Percentiles rank a stretch among this genome's conserved stretches.
phyloP scores from a whole-genome alignment of 257 asterid genomes.

The Solanum phureja region DNA sequence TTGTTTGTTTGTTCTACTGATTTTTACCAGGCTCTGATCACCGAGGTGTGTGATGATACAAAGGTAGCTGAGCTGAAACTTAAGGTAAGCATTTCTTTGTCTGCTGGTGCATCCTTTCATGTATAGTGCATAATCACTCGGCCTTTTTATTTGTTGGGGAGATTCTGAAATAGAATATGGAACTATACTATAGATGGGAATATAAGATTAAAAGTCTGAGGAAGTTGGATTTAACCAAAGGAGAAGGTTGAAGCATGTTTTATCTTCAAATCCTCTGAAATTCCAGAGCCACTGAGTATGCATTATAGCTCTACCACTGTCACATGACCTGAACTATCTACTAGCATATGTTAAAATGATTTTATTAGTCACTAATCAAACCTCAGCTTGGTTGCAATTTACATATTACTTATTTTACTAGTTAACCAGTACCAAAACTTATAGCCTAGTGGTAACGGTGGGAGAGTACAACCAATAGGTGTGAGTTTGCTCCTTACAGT shows the following conservation, averaged over 20 bases:
- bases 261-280: neutral
- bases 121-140: neutral
- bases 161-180: neutral
- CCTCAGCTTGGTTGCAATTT: neutral
- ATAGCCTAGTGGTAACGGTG: neutral
- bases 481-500: neutral
- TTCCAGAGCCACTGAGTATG: neutral
- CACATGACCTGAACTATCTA: neutral
- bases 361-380: neutral
- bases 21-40: conserved; percentile 41
- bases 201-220: neutral
- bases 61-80: conserved; percentile 73
- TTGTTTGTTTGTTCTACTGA: neutral
- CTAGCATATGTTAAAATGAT: neutral
- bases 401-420: neutral
- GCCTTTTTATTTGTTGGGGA: neutral
- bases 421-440: neutral
- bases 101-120: neutral
- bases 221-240: neutral
- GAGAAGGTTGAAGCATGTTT: neutral
- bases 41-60: conserved; percentile 70
- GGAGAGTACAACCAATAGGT: neutral
- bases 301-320: neutral
- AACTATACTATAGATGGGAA: neutral
- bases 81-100: conserved; percentile 31